These are phyloP conservation scores for Piloderma croceum DNA, from an alignment of 768 basidiomycete genomes.

Conservation along the genomic window DNA sequence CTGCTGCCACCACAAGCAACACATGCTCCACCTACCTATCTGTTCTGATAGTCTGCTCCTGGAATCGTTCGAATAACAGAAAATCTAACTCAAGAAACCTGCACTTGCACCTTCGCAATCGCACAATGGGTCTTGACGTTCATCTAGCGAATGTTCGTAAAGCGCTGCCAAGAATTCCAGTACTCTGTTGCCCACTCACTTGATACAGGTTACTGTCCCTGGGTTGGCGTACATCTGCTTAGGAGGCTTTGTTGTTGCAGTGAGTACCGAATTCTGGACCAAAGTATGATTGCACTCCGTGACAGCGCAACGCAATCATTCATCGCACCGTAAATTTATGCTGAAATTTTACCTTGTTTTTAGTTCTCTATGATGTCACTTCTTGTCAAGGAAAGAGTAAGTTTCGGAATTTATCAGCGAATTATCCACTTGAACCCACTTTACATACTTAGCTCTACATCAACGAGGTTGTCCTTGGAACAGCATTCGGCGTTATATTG, in stretches of 20 bases:
- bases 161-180: too few species aligned
- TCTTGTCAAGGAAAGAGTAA: slow-evolving; percentile 74
- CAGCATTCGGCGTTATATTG: slow-evolving; percentile 37
- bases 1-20: too few species aligned
- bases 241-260: slow-evolving; percentile 50
- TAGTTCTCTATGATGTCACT: slow-evolving; percentile 85
- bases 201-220: slow-evolving; percentile 43
- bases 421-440: background rate
- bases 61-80: too few species aligned
- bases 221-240: slow-evolving; percentile 58
- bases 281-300: too few species aligned
- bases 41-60: too few species aligned
- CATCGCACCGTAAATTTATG: too few species aligned
- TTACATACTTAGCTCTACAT: slow-evolving; percentile 58
- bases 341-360: background rate
- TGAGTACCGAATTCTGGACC: slow-evolving; percentile 22
- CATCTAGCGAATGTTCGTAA: too few species aligned
- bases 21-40: too few species aligned
- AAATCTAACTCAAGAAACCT: too few species aligned
- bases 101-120: too few species aligned
- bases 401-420: slow-evolving; percentile 1
- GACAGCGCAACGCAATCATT: too few species aligned
- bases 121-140: too few species aligned
- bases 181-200: slow-evolving; percentile 22
- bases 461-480: slow-evolving; percentile 92